phyloP scores from a whole-genome alignment of 805 yeast species.

The Ogataea henricii region DNA sequence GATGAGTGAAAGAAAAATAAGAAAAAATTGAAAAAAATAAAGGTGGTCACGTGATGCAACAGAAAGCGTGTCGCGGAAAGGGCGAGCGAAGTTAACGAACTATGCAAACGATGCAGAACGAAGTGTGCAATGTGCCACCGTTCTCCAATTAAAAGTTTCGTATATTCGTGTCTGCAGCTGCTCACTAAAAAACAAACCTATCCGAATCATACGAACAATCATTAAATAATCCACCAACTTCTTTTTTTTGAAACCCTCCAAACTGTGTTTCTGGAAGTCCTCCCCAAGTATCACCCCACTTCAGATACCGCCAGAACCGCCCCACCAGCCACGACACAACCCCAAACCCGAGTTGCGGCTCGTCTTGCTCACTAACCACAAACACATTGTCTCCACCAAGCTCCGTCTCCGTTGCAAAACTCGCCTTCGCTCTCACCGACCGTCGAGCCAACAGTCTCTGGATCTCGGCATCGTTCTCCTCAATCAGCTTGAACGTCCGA shows the following conservation, averaged over 20 bases:
- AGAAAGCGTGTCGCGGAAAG: neutral
- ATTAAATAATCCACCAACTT: constrained; percentile 3
- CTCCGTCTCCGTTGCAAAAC: constrained; percentile 16
- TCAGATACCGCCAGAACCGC: constrained; percentile 4
- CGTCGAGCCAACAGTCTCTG: constrained; percentile 9
- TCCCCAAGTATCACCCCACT: neutral
- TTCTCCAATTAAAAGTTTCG: too few relatives aligned
- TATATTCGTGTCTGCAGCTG: too few relatives aligned
- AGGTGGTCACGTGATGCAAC: neutral
- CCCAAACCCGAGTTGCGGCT: too few relatives aligned
- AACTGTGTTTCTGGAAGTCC: too few relatives aligned
- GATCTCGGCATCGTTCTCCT: constrained; percentile 12
- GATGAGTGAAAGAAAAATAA: neutral
- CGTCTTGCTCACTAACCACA: constrained; percentile 1
- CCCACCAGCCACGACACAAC: constrained; percentile 5
- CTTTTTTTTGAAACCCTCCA: constrained; percentile 13
- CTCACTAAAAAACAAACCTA: constrained; percentile 5
- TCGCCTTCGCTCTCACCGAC: constrained; percentile 12
- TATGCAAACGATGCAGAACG: too few relatives aligned
- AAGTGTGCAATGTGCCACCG: too few relatives aligned
- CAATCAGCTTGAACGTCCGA: constrained; percentile 8
- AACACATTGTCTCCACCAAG: constrained; percentile 5
- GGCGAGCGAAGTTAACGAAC: too few relatives aligned
- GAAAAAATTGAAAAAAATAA: neutral
- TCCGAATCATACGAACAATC: constrained; percentile 16